phyloP scores from a whole-genome alignment of 371 early-diverging fungal species.

The Rhizopus sp. region DNA sequence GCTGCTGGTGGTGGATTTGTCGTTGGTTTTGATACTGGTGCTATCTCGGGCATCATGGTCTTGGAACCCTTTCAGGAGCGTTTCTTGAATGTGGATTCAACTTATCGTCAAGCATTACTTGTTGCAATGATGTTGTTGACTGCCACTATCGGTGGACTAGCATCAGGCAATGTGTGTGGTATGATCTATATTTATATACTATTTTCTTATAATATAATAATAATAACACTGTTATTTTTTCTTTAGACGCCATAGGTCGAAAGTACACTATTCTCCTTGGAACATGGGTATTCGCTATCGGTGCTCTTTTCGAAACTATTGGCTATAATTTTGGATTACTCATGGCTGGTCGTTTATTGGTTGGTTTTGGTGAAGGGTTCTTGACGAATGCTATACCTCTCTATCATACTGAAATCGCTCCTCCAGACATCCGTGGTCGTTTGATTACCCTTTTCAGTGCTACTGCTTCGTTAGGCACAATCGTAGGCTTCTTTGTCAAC shows the following conservation, averaged over 20 bases:
- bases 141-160: slow-evolving; percentile 47
- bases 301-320: slow-evolving; percentile 48
- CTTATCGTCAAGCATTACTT: slow-evolving; percentile 47
- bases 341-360: slow-evolving; percentile 41
- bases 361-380: slow-evolving; percentile 49
- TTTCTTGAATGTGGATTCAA: slow-evolving; percentile 22
- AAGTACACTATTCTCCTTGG: slow-evolving; percentile 42
- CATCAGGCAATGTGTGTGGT: slow-evolving; percentile 48
- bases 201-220: background rate
- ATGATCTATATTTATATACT: slow-evolving; percentile 6
- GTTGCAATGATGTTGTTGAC: slow-evolving; percentile 47
- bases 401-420: slow-evolving; percentile 69
- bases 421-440: slow-evolving; percentile 64
- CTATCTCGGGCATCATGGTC: slow-evolving; percentile 19
- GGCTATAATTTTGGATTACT: slow-evolving; percentile 45
- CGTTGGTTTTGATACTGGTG: slow-evolving; percentile 22
- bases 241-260: slow-evolving; percentile 46
- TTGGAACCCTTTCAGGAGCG: slow-evolving; percentile 26
- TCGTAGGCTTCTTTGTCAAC: slow-evolving; percentile 50
- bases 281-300: slow-evolving; percentile 39
- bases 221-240: too few species aligned
- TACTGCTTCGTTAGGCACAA: slow-evolving; percentile 40
- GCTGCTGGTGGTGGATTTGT: slow-evolving; percentile 30
- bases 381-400: slow-evolving; percentile 43
- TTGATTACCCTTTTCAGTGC: slow-evolving; percentile 45